phyloP scores from a whole-genome alignment of 208 protist genomes.

The Acanthamoeba healyi region DNA sequence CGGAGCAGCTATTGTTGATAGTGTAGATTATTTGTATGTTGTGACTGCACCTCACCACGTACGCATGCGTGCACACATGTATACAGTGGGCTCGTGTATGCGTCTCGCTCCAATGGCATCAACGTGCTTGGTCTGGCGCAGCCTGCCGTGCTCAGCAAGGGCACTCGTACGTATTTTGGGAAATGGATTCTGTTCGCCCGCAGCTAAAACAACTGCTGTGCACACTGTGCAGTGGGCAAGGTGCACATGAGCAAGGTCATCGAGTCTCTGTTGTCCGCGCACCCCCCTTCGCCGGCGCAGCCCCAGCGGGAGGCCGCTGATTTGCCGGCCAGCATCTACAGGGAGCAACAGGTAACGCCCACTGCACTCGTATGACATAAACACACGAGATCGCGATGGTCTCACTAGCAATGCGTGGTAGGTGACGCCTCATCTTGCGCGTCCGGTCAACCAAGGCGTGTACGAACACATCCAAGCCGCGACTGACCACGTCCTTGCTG shows the following conservation, averaged over 20 bases:
- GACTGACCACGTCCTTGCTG: background rate
- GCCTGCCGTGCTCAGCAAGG: background rate
- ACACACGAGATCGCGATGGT: too few species aligned
- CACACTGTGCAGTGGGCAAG: conserved; percentile 44
- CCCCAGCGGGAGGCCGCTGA: background rate
- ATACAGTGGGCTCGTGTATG: conserved; percentile 24
- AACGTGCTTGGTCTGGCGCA: background rate
- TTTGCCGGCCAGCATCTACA: background rate
- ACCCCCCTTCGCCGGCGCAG: background rate
- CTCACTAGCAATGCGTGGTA: background rate
- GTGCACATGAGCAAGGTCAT: background rate
- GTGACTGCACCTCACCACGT: too few species aligned
- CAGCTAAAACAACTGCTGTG: too few species aligned
- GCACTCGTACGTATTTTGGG: background rate
- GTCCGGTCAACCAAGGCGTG: background rate
- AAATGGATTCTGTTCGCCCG: too few species aligned
- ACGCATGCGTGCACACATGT: too few species aligned
- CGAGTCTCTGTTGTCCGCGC: background rate
- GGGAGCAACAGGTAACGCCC: background rate
- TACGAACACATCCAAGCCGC: conserved; percentile 28
- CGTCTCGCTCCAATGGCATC: background rate
- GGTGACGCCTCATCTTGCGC: conserved; percentile 18
- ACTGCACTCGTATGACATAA: background rate
- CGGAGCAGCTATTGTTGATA: too few species aligned
- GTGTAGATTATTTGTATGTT: too few species aligned